Conservation (phyloP, 2,329 filamentous ascomycete species). For the Pestalotiopsis sp. region DNA sequence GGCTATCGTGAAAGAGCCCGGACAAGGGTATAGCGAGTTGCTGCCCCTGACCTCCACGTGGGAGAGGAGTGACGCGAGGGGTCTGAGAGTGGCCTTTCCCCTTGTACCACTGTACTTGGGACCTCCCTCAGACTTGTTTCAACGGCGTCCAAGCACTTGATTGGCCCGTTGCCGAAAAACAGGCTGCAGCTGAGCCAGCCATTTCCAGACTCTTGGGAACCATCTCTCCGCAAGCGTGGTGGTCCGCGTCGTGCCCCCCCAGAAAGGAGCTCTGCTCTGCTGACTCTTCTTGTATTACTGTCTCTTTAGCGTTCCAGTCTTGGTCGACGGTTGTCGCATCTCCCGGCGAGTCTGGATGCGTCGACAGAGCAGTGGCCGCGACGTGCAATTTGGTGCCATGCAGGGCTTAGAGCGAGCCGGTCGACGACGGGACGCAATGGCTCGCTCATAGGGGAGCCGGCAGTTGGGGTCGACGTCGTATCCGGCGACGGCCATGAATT, state of each 20-base stretch:
- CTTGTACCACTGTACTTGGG: background rate
- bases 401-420: background rate
- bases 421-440: background rate
- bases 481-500: background rate
- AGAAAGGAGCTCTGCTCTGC: background rate
- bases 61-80: slow-evolving; percentile 14
- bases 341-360: background rate
- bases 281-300: background rate
- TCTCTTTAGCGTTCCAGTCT: background rate
- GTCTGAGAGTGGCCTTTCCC: background rate
- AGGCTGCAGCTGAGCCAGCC: slow-evolving; percentile 1
- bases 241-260: background rate
- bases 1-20: background rate
- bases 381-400: background rate
- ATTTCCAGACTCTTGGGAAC: slow-evolving; percentile 3
- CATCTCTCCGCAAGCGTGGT: background rate
- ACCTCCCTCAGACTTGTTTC: background rate
- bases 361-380: background rate
- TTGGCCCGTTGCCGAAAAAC: background rate
- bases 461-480: background rate
- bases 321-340: background rate
- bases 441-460: background rate
- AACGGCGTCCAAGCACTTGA: background rate
- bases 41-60: slow-evolving; percentile 25
- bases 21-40: background rate